phyloP scores from a whole-genome alignment of 2,329 filamentous ascomycete genomes.

The Aspergillus uvarum region DNA sequence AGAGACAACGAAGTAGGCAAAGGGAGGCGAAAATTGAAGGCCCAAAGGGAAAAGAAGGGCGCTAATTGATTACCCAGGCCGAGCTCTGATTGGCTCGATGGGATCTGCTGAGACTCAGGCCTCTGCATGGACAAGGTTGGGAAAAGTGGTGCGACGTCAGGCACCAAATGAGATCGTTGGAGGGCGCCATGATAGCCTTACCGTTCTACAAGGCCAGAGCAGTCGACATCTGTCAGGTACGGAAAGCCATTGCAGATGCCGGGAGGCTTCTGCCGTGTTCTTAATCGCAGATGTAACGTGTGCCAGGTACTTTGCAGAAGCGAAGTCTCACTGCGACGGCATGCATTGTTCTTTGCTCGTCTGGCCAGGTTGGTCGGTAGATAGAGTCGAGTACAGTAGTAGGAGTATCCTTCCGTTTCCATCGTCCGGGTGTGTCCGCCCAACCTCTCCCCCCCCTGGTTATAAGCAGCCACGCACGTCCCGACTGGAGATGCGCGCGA shows the following conservation, averaged over 20 bases:
- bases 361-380: background rate
- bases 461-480: background rate
- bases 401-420: background rate
- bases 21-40: background rate
- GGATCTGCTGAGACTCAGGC: slow-evolving; percentile 5
- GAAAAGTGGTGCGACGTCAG: slow-evolving; percentile 4
- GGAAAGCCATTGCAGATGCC: slow-evolving; percentile 13
- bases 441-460: background rate
- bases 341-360: background rate
- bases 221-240: slow-evolving; percentile 24
- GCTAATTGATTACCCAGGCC: background rate
- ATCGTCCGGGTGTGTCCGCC: background rate
- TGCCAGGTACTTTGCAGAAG: slow-evolving; percentile 2
- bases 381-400: background rate
- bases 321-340: background rate
- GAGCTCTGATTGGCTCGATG: background rate
- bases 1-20: background rate
- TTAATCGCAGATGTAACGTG: slow-evolving; percentile 5
- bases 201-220: slow-evolving; percentile 14
- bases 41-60: background rate
- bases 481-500: background rate
- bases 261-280: slow-evolving; percentile 10
- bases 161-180: slow-evolving; percentile 4
- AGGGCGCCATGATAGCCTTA: slow-evolving; percentile 14
- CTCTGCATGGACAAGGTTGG: slow-evolving; percentile 6